A percentile compares a stretch with the other conserved stretches of the same genome.
Conservation (phyloP, 2,329 filamentous ascomycete genomes). For the Conoideocrella luteorostrata region DNA sequence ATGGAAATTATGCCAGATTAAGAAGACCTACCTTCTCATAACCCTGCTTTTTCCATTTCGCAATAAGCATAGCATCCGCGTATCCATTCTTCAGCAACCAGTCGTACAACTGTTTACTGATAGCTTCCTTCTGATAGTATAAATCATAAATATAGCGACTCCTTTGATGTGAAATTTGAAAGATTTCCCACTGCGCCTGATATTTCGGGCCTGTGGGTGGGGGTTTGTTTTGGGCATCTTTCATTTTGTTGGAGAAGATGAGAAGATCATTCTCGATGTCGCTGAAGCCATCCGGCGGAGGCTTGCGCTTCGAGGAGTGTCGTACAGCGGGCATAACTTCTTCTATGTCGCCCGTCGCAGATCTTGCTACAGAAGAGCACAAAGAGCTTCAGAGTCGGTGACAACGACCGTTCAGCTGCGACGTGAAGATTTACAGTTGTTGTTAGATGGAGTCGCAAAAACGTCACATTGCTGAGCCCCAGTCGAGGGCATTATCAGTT, state of each 20-base stretch:
- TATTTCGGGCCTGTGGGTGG: slow-evolving; percentile 74
- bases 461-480: no score
- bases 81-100: slow-evolving; percentile 96
- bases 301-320: slow-evolving; percentile 69
- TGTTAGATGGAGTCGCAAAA: no score
- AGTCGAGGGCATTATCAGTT: no score
- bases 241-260: slow-evolving; percentile 86
- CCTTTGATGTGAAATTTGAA: slow-evolving; percentile 93
- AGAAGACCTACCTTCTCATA: slow-evolving; percentile 76
- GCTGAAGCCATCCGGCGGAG: slow-evolving; percentile 78
- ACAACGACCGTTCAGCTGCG: no score
- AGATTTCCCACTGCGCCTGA: slow-evolving; percentile 93
- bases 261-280: slow-evolving; percentile 84
- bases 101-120: slow-evolving; percentile 86
- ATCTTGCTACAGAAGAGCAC: no score
- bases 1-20: neutral
- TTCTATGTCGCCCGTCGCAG: no score
- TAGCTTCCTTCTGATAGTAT: slow-evolving; percentile 96
- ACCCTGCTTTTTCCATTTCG: slow-evolving; percentile 99
- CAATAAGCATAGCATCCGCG: slow-evolving; percentile 89
- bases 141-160: slow-evolving; percentile 92
- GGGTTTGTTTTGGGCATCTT: slow-evolving; percentile 87
- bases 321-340: slow-evolving; percentile 83
- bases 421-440: no score
- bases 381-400: no score